Percentiles rank a stretch among this genome's conserved stretches.
Evolutionary conservation across 805 yeast species (phyloP).

Genomic region (Hemisphaericaspora nanyangensis): DNA sequence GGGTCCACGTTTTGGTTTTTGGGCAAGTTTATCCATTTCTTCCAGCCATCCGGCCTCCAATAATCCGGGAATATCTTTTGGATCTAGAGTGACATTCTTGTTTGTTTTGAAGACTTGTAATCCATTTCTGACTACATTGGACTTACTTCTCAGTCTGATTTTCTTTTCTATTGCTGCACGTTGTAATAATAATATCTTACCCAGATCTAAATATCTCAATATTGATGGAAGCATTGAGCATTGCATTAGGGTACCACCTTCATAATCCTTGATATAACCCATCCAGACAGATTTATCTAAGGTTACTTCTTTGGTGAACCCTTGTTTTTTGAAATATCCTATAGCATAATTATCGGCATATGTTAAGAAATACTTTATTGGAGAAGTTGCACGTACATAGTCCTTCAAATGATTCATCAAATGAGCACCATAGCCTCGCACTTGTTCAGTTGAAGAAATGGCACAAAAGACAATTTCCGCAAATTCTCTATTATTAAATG

Average conservation of each 20-base stretch:
- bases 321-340: slow-evolving; percentile 97
- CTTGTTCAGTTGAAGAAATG: slow-evolving; percentile 95
- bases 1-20: slow-evolving; percentile 90
- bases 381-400: slow-evolving; percentile 85
- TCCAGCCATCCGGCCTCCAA: slow-evolving; percentile 97
- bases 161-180: slow-evolving; percentile 88
- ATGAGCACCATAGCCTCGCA: slow-evolving; percentile 98
- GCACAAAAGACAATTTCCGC: slow-evolving; percentile 99
- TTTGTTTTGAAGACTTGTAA: slow-evolving; percentile 58
- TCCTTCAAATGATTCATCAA: slow-evolving; percentile 97
- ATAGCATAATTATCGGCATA: slow-evolving; percentile 99
- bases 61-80: slow-evolving; percentile 81
- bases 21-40: slow-evolving; percentile 96
- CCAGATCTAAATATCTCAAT: slow-evolving; percentile 78
- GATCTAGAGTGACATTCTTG: slow-evolving; percentile 55
- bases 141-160: slow-evolving; percentile 71
- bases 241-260: slow-evolving; percentile 98
- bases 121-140: slow-evolving; percentile 82
- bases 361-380: slow-evolving; percentile 80
- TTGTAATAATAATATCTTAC: slow-evolving; percentile 79
- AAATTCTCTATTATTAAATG: slow-evolving; percentile 84
- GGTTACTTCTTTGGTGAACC: slow-evolving; percentile 92
- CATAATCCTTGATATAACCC: slow-evolving; percentile 98
- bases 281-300: slow-evolving; percentile 86
- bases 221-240: slow-evolving; percentile 88